Evolutionary conservation across 1,284 basidiomycete species (phyloP).

Genomic region (Coniferiporia weirii): DNA sequence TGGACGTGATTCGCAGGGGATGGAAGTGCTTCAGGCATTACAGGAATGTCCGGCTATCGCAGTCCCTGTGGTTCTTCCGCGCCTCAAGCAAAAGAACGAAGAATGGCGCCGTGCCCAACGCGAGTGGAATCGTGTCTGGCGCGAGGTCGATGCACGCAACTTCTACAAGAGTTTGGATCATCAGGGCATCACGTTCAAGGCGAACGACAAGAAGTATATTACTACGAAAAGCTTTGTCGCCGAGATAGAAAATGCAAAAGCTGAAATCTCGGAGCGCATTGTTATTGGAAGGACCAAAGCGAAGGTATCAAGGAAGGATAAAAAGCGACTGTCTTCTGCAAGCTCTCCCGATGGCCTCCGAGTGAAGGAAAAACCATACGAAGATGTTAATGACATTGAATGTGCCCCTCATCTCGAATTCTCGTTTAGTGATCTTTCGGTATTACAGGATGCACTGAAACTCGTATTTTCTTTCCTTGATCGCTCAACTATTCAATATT

Average conservation of each 20-base stretch:
- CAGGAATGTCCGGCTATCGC: constrained; percentile 91
- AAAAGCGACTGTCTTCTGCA: constrained; percentile 22
- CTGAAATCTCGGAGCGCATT: constrained; percentile 56
- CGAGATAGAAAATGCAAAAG: constrained; percentile 81
- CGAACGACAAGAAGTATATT: constrained; percentile 93
- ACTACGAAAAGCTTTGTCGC: constrained; percentile 86
- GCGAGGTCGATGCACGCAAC: constrained; percentile 94
- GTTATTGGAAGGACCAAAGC: constrained; percentile 21
- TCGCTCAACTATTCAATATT: constrained; percentile 73
- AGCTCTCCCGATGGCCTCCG: constrained; percentile 25
- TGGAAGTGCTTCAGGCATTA: constrained; percentile 85
- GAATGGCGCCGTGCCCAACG: constrained; percentile 95
- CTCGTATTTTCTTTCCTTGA: constrained; percentile 90
- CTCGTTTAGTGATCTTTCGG: constrained; percentile 71
- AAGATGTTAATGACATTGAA: constrained; percentile 30
- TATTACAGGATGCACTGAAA: constrained; percentile 86
- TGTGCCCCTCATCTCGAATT: constrained; percentile 76
- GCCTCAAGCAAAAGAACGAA: constrained; percentile 93
- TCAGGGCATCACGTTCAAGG: constrained; percentile 92
- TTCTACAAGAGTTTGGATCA: constrained; percentile 98
- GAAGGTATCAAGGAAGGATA: constrained; percentile 23
- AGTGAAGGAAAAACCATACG: constrained; percentile 25
- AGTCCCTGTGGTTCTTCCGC: constrained; percentile 86
- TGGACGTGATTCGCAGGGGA: constrained; percentile 71
- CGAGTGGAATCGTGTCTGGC: constrained; percentile 97